Base-by-base conservation (phyloP, 371 early-diverging fungal genomes). In the Apophysomyces ossiformis region DNA sequence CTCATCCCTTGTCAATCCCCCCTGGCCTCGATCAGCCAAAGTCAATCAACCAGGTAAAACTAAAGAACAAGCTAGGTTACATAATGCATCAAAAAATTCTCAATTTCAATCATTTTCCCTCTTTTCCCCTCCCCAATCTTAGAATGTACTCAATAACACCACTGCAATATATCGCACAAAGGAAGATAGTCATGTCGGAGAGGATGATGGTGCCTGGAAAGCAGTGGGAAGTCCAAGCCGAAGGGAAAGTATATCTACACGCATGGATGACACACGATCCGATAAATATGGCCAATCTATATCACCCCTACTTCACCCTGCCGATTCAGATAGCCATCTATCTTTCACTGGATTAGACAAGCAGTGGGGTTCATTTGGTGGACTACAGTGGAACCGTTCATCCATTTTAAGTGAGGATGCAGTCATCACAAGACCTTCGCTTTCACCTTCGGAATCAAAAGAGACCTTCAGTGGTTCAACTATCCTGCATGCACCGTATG, bases 341-440 rank as follows among this genome's bases (percentile, higher is more conserved):
- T 50, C 54, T 7, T 50, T 50, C 54, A 7, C 54, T 5, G 54
- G 32, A 50, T 21, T 21, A 7, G 54, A 50, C 4, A 50, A 21
- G 21, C 65, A 68, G 39, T 80, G 82, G 78, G 79, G 71, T 7
- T 82, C 82, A 1, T 76, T 82, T 73, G 75, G 73, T 44, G 82
- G 77, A 1, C 72, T 82, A 46, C 82, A 78, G 59, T 78, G 78
- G 66, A 47, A 43, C 43, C 74, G 77, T 1, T 75, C 75, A 5
- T 77, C 81, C 4, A 80, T 80, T 38, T 77, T 75, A 67, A 72
- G 72, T 15, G 75, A 74, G 21, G 69, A 71, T 21, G 57, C 37
- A 39, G 59, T 37, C 7, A 66, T 58, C 9, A 60, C 60, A 37
- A 45, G 41, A 13, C 58, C 67, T 8, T 37, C 60, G 39, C 57